These are phyloP conservation scores for Tolypocladium paradoxum DNA, from an alignment of 2,329 filamentous ascomycete species.

Conservation along the genomic window DNA sequence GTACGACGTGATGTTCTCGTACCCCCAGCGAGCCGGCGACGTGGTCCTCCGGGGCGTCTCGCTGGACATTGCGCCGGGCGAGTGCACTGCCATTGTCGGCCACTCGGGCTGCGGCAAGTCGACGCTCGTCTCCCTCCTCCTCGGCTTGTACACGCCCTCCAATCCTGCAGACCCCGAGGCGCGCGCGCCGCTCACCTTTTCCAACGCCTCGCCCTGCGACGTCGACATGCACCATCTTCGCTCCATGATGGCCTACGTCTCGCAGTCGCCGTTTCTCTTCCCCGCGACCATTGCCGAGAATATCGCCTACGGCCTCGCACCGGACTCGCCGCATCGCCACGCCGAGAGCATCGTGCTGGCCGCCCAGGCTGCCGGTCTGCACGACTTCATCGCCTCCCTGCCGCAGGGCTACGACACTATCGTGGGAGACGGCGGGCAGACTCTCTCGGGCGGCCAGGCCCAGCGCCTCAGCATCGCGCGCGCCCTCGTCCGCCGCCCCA, in stretches of 20 bases:
- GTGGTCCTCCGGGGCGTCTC: constrained; percentile 52
- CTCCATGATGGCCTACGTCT: constrained; percentile 53
- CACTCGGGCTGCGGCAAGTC: constrained; percentile 85
- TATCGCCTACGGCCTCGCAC: constrained; percentile 65
- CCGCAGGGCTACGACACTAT: constrained; percentile 49
- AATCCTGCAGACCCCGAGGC: neutral
- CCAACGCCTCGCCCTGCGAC: constrained; percentile 40
- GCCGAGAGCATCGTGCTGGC: constrained; percentile 34
- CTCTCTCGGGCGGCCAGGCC: constrained; percentile 69
- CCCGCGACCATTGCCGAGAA: constrained; percentile 68
- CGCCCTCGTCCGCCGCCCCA: constrained; percentile 60
- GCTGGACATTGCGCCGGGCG: constrained; percentile 51
- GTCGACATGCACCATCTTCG: constrained; percentile 53
- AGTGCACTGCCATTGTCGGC: constrained; percentile 70
- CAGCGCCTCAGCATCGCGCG: constrained; percentile 75
- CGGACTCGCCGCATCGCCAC: constrained; percentile 38
- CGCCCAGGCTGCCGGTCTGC: constrained; percentile 52
- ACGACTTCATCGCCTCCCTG: constrained; percentile 66
- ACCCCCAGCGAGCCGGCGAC: constrained; percentile 45
- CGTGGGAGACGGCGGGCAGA: constrained; percentile 65
- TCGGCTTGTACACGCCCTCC: constrained; percentile 55
- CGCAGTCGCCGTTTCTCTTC: constrained; percentile 66
- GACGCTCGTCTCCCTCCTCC: constrained; percentile 64
- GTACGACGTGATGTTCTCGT: constrained; percentile 54
- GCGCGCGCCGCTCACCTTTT: constrained; percentile 41